Percentiles rank a stretch among this genome's conserved stretches.
Conservation (phyloP, 2,329 filamentous ascomycete species). For the Trichophyton verrucosum region DNA sequence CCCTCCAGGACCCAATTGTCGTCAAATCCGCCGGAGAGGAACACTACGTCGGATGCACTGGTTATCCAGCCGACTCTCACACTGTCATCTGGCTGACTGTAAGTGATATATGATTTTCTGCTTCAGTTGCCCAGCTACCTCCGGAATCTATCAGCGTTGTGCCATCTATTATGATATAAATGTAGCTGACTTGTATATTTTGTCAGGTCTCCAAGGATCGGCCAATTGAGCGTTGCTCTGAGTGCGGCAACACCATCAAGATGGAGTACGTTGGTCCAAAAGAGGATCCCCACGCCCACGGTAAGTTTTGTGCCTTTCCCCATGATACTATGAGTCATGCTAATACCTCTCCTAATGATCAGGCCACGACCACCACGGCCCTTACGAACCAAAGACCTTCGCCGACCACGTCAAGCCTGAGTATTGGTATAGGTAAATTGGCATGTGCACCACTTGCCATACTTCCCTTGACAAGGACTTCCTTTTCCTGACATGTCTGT, state of each 20-base stretch:
- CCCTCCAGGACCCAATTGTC: conserved; percentile 75
- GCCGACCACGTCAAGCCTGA: conserved; percentile 91
- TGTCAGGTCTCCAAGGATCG: conserved; percentile 69
- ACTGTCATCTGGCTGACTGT: conserved; percentile 80
- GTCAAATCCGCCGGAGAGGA: conserved; percentile 89
- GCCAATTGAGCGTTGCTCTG: conserved; percentile 85
- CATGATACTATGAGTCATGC: not conserved
- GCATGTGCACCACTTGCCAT: not conserved
- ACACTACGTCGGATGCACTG: conserved; percentile 95
- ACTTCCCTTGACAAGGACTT: not conserved
- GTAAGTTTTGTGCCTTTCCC: conserved; percentile 20
- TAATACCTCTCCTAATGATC: not conserved
- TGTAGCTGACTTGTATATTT: conserved; percentile 4
- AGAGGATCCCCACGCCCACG: conserved; percentile 50
- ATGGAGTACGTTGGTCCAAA: conserved; percentile 88
- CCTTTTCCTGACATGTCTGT: not conserved
- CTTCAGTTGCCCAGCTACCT: too few species aligned
- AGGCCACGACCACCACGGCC: conserved; percentile 25
- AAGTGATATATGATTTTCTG: conserved; percentile 27
- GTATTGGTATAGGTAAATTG: conserved; percentile 59
- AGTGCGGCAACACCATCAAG: conserved; percentile 95
- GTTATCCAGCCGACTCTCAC: conserved; percentile 85
- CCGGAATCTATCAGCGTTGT: too few species aligned
- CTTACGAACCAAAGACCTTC: conserved; percentile 83
- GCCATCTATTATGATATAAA: too few species aligned